Evolutionary conservation across 2,329 filamentous ascomycete genomes (phyloP), one percentile per base, ranked within the genome.

Genomic region (Diaporthe nobilis): DNA sequence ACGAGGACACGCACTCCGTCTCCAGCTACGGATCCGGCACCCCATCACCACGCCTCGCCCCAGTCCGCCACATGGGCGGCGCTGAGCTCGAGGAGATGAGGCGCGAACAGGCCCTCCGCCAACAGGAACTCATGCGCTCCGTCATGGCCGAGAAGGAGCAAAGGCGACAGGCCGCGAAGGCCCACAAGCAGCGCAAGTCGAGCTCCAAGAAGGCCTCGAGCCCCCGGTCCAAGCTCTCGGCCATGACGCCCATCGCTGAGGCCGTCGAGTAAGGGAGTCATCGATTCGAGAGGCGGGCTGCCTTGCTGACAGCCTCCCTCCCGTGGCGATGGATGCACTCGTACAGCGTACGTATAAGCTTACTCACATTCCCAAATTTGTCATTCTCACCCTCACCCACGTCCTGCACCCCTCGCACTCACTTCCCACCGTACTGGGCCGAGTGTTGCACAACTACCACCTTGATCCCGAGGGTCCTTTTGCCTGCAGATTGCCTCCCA

Each of bases 201-300:
- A 81, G 82, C 77, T 81, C 81, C 44, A 85, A 85, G 82, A 91
- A 90, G 85, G 37, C 47, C 47, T 39, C 72, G 44, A 89, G 88
- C 82, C 82, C 85, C 80, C 89, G 87, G 85, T 83, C 80, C 80
- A 89, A 88, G 85, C 82, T 84, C 72, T 82, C 81, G 75, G 82
- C 84, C 80, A 90, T 92, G 85, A 85, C 89, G 71, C 87, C 89
- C 76, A 92, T 92, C 81, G 81, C 85, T 79, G 90, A 92, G 84
- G 83, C 83, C 53, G 82, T 80, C 67, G 86, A 87, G 80, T 86
- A 83, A 86, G 76, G 34, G 49, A 58, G 17, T 34, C 28, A n/a
- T 31, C 34, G 31, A 25, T 10, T 4, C 31, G 31, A 17, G 47
- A 37, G 44, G 63, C 44, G 31, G 51, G 28, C 37, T 60, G 57